phyloP scores from a whole-genome alignment of 495 filamentous ascomycete species.

The Penicillium taxi region DNA sequence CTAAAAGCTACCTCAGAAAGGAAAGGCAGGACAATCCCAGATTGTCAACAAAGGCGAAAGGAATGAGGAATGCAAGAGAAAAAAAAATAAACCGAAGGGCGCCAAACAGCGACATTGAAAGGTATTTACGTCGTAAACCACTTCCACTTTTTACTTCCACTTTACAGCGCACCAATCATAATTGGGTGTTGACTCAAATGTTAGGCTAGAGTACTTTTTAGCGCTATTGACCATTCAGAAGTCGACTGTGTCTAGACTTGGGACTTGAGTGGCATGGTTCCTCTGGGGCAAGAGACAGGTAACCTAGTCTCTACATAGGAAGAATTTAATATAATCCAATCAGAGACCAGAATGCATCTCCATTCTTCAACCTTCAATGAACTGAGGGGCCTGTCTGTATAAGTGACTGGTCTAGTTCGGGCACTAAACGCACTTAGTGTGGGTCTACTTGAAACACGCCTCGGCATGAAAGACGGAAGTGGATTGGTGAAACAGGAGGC shows the following conservation, averaged over 20 bases:
- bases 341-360: no score
- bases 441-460: no score
- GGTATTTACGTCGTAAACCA: conserved; percentile 7
- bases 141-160: conserved; percentile 1
- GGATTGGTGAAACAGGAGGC: no score
- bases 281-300: background rate
- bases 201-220: background rate
- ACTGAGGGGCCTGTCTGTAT: no score
- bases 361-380: no score
- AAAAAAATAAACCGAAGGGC: no score
- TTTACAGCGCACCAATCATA: no score
- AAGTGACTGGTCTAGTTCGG: no score
- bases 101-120: conserved; percentile 4
- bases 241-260: conserved; percentile 1
- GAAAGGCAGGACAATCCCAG: conserved; percentile 15
- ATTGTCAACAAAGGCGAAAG: conserved; percentile 18
- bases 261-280: conserved; percentile 2
- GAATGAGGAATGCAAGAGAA: conserved; percentile 20
- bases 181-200: background rate
- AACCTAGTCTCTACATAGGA: background rate
- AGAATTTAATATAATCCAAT: background rate
- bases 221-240: background rate
- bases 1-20: conserved; percentile 1
- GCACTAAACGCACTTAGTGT: background rate
- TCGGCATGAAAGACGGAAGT: no score